Evolutionary conservation across 2,329 filamentous ascomycete genomes (phyloP), one percentile per base, ranked within the genome.

Genomic region (Penicillium aurantiogriseum): DNA sequence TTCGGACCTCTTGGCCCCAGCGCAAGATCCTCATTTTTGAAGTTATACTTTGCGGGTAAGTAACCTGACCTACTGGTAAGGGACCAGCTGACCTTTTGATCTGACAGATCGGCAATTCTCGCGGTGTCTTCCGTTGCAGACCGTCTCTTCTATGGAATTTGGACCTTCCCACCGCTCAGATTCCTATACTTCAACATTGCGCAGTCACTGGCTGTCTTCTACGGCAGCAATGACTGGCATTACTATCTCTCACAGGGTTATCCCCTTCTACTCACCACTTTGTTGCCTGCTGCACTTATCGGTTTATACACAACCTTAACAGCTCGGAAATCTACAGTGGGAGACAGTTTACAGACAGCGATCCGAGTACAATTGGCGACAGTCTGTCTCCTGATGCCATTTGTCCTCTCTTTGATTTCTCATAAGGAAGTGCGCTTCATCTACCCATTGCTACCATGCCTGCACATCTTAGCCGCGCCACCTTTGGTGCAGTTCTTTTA

Each of bases 371-470:
- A 82, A 36, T 76, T 92, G 9, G 80, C 85, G 10, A 79, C 81
- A 31, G 79, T 85, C 8, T 80, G 88, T 42, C 61, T 87, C 54
- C 74, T 85, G 31, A 89, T 88, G 56, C 76, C 89, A 10, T 71
- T 77, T 1, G 74, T 80, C 2, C 82, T 97, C 35, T 96, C 91
- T 1, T 70, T 90, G 46, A 90, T 97, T 64, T 87, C 91, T 1
- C 94, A 99, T 78, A 99, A 99, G 74, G 94, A 99, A 80, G 90
- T 96, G 66, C 91, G 94, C 68, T 99, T 99, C 79, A 90, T 97
- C 64, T 96, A 96, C 69, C 93, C 94, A 1, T 83, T 99, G 19
- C 83, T 97, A 2, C 93, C 94, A 1, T 83, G 88, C n/a, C 82
- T 99, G 7, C 91, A 94, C 71, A 79, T 96, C 61, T 79, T 97